Evolutionary conservation across 2,329 filamentous ascomycete genomes (phyloP).

Genomic region (Tolypocladium ophioglossoides): DNA sequence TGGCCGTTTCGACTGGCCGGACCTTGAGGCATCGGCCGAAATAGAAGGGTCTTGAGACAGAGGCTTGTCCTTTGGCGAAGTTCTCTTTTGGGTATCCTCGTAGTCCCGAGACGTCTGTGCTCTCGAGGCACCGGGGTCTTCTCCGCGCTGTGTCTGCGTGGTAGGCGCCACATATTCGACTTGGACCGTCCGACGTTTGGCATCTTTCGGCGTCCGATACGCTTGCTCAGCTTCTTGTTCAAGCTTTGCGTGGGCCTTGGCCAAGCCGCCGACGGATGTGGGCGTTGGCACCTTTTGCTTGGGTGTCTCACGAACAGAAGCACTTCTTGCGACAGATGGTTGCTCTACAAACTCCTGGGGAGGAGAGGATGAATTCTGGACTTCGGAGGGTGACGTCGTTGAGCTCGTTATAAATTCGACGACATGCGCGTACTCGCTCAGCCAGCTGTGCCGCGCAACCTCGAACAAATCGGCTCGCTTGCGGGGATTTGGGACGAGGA

Average conservation of each 20-base stretch:
- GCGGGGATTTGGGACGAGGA: conserved; percentile 87
- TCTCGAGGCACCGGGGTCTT: conserved; percentile 16
- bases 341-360: conserved; percentile 44
- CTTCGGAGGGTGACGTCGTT: conserved; percentile 77
- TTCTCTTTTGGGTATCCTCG: conserved; percentile 21
- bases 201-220: conserved; percentile 63
- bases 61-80: conserved; percentile 42
- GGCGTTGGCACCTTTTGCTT: conserved; percentile 51
- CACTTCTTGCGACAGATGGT: conserved; percentile 65
- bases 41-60: conserved; percentile 47
- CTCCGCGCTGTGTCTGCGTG: conserved; percentile 70
- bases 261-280: conserved; percentile 49
- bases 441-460: conserved; percentile 94
- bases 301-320: conserved; percentile 79
- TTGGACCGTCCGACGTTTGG: conserved; percentile 89
- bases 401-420: conserved; percentile 96
- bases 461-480: conserved; percentile 95
- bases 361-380: conserved; percentile 66
- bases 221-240: conserved; percentile 51
- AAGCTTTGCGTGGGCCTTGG: conserved; percentile 63
- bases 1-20: conserved; percentile 29
- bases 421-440: conserved; percentile 93
- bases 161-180: conserved; percentile 94
- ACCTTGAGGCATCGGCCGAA: conserved; percentile 28
- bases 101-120: conserved; percentile 29